Evolutionary conservation across 2,329 filamentous ascomycete species (phyloP).

Genomic region (Fulvia fulva): DNA sequence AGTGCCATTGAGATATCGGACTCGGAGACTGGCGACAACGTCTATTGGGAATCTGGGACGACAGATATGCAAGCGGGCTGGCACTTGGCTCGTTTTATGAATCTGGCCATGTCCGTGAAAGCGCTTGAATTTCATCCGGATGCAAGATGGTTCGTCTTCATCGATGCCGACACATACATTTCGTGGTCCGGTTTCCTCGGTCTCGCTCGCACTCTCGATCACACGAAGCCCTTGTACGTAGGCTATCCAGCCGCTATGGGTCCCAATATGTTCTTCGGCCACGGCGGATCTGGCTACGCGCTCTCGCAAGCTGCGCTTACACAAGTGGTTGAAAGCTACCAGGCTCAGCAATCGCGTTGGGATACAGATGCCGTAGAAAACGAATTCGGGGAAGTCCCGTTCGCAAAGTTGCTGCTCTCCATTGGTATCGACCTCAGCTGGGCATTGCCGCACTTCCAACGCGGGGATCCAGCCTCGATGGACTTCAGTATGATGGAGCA

Average conservation of each 20-base stretch:
- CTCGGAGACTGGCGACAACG: slow-evolving; percentile 17
- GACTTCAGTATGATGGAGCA: slow-evolving; percentile 18
- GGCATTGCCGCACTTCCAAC: slow-evolving; percentile 21
- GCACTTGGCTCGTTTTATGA: slow-evolving; percentile 47
- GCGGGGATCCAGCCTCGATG: slow-evolving; percentile 14
- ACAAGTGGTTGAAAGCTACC: slow-evolving; percentile 30
- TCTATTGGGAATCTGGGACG: neutral
- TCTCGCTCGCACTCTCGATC: slow-evolving; percentile 25
- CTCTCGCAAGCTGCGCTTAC: slow-evolving; percentile 16
- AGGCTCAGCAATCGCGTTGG: slow-evolving; percentile 18
- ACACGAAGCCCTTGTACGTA: slow-evolving; percentile 32
- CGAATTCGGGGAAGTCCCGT: slow-evolving; percentile 22
- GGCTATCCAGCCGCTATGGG: slow-evolving; percentile 49
- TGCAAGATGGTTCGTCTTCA: slow-evolving; percentile 50
- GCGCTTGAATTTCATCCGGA: slow-evolving; percentile 37
- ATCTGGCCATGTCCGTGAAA: slow-evolving; percentile 40
- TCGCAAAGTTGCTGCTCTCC: slow-evolving; percentile 22
- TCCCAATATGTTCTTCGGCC: slow-evolving; percentile 14
- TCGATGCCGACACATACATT: slow-evolving; percentile 50
- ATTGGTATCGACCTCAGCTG: slow-evolving; percentile 18
- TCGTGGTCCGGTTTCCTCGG: slow-evolving; percentile 39
- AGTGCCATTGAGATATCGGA: slow-evolving; percentile 18
- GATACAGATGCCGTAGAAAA: slow-evolving; percentile 15
- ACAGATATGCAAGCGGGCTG: slow-evolving; percentile 15
- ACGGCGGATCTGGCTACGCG: slow-evolving; percentile 23